These are phyloP conservation scores for Dryadomyces quercivorus DNA, from an alignment of 2,329 filamentous ascomycete species.

Conservation along the genomic window DNA sequence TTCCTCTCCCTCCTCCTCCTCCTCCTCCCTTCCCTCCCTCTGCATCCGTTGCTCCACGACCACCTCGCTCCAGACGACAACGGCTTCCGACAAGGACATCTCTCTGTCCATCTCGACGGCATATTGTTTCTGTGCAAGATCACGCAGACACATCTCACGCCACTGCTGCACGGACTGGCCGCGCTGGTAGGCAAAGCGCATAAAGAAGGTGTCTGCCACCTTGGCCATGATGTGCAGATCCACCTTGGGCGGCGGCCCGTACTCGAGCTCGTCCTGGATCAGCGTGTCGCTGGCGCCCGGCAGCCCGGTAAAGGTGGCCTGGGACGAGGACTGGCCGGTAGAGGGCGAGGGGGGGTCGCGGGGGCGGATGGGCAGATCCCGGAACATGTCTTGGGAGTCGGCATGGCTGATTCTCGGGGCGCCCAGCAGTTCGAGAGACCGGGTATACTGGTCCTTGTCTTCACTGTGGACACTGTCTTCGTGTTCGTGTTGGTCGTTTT, in stretches of 20 bases:
- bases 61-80: constrained; percentile 9
- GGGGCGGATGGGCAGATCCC: neutral
- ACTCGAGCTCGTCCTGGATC: constrained; percentile 13
- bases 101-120: constrained; percentile 12
- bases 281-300: constrained; percentile 16
- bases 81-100: constrained; percentile 10
- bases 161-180: constrained; percentile 7
- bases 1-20: neutral
- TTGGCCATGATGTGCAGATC: constrained; percentile 13
- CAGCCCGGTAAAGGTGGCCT: neutral
- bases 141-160: neutral
- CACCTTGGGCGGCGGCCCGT: constrained; percentile 10
- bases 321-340: neutral
- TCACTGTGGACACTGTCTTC: neutral
- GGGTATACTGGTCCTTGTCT: constrained; percentile 12
- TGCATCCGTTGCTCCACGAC: neutral
- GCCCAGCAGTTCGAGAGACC: constrained; percentile 8
- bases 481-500: neutral
- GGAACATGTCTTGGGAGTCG: constrained; percentile 4
- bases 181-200: constrained; percentile 10
- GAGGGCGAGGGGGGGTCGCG: neutral
- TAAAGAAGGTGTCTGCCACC: constrained; percentile 11
- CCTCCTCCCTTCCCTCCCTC: neutral
- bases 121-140: constrained; percentile 5
- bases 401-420: neutral